Base-by-base conservation (phyloP, 2,329 filamentous ascomycete species). In the Rhytidhysteron rufulum region DNA sequence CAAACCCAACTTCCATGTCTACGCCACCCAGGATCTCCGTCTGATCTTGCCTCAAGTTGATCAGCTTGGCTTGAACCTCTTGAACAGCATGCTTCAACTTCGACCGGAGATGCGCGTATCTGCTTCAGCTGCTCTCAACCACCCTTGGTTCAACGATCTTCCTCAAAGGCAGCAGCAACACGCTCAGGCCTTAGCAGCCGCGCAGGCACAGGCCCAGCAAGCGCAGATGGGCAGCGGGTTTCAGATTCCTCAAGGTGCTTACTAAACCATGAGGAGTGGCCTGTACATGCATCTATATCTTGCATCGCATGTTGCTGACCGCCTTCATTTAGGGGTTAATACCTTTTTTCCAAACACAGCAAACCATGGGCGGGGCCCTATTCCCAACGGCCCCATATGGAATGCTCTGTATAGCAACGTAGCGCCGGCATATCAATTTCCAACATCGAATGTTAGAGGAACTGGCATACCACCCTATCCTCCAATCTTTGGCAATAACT, bases 1-100 rank as follows among this genome's bases (percentile, higher is more conserved):
- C 76, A 96, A 97, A 74, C 79, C 83, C 34, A 95, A 85, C 45
- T 95, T 95, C 70, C 89, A 93, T 51, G 87, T 95, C 62, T 97
- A 93, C 64, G 86, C 88, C 11, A 95, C 93, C 1, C 90, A 96
- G 62, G 89, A 96, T 54, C 74, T 97, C 40, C 79, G 86, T 16
- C 79, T 84, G 43, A 93, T 97, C 49, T 74, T 98, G 18, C 90
- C 88, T 0, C 88, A 95, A 60, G 88, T 98, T 55, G 93, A 98
- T 58, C 81, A 82, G 15, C 73, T 86, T 9, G 93, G 91, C 7
- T 81, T 98, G 56, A 89, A 95, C 60, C 73, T 98, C 35, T 74
- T 98, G 49, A 83, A 86, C 57, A 79, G 86, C 45, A 95, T 98
- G 88, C 79, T 98, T 21, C 91, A 97, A 65, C 73, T 97, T 39